These are phyloP conservation scores for Phytopythium ostracodes DNA, from an alignment of 352 stramenopile species.

Conservation along the genomic window DNA sequence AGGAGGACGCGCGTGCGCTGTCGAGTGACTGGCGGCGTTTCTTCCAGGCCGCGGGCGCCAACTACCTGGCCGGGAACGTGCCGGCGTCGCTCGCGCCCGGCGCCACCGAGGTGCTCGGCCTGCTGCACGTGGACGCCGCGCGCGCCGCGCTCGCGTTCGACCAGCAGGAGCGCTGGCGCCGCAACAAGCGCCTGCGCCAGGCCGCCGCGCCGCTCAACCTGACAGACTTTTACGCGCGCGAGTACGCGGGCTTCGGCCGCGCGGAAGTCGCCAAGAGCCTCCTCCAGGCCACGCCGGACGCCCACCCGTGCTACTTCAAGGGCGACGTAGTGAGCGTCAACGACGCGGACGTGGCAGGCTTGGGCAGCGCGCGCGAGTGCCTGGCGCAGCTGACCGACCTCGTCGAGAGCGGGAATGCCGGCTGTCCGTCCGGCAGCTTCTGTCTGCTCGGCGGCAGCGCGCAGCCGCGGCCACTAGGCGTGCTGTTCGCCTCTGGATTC, in stretches of 20 bases:
- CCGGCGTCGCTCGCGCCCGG: constrained; percentile 44
- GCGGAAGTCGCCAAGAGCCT: constrained; percentile 13
- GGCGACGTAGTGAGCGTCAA: constrained; percentile 13
- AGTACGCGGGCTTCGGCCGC: constrained; percentile 42
- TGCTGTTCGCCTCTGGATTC: constrained; percentile 52
- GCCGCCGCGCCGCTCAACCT: constrained; percentile 53
- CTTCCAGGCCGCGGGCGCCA: constrained; percentile 54
- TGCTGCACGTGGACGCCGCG: constrained; percentile 48
- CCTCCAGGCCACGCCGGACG: not conserved
- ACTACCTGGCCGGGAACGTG: constrained; percentile 55
- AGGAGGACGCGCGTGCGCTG: constrained; percentile 46
- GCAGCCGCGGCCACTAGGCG: constrained; percentile 34
- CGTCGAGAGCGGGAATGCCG: constrained; percentile 42
- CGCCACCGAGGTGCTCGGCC: constrained; percentile 45
- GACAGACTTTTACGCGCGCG: constrained; percentile 60
- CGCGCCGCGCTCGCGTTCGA: constrained; percentile 55
- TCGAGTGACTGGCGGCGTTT: constrained; percentile 35
- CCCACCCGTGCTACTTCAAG: constrained; percentile 49
- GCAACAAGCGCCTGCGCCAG: constrained; percentile 53
- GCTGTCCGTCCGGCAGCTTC: constrained; percentile 47
- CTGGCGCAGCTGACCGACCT: constrained; percentile 33
- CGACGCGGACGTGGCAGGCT: constrained; percentile 22
- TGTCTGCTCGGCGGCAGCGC: constrained; percentile 42
- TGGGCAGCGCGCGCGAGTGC: constrained; percentile 44
- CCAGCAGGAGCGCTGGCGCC: constrained; percentile 59